A percentile compares a stretch with the other conserved stretches of the same genome.
Evolutionary conservation across 371 early-diverging fungal species (phyloP).

Genomic region (Phascolomyces articulosus): DNA sequence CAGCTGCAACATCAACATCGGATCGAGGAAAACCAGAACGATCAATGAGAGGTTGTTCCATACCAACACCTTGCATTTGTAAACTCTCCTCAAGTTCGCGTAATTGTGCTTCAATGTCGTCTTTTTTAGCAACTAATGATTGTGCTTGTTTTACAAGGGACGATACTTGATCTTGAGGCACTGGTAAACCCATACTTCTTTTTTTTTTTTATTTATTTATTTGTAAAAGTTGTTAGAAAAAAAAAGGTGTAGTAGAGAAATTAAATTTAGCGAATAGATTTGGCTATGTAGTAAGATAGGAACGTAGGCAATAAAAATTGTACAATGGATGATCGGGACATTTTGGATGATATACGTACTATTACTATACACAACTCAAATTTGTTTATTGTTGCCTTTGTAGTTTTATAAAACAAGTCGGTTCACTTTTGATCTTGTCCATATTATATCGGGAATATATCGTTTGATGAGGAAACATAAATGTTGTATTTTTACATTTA

Average conservation of each 20-base stretch:
- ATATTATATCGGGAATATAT: slow-evolving; percentile 10
- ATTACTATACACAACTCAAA: too few relatives aligned
- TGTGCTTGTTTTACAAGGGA: slow-evolving; percentile 53
- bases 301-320: too few relatives aligned
- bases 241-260: not conserved
- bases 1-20: slow-evolving; percentile 83
- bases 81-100: slow-evolving; percentile 55
- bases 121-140: slow-evolving; percentile 62
- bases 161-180: not conserved
- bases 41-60: slow-evolving; percentile 79
- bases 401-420: too few relatives aligned
- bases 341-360: too few relatives aligned
- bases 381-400: too few relatives aligned
- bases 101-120: slow-evolving; percentile 64
- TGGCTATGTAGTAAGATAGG: too few relatives aligned
- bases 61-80: slow-evolving; percentile 66
- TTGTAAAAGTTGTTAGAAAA: not conserved
- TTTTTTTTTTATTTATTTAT: not conserved
- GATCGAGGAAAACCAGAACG: slow-evolving; percentile 81
- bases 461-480: too few relatives aligned
- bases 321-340: not conserved
- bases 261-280: too few relatives aligned
- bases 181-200: slow-evolving; percentile 2
- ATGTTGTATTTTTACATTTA: too few relatives aligned
- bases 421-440: slow-evolving; percentile 10